These are phyloP conservation scores for Cicer cuneatum DNA, from an alignment of 306 rosid genomes.

Conservation along the genomic window DNA sequence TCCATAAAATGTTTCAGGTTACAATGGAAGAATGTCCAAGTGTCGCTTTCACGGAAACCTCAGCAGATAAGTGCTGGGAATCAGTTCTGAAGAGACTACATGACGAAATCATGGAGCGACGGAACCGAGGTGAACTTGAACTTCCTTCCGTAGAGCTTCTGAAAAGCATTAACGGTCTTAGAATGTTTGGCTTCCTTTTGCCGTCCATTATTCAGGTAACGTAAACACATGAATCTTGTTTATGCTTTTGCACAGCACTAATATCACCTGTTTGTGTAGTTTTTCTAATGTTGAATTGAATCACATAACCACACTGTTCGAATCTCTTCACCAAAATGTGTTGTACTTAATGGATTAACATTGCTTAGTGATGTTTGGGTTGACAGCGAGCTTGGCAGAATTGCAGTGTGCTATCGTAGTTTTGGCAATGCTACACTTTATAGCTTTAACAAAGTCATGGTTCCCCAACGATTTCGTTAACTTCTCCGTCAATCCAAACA, in stretches of 20 bases:
- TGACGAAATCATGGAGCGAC: slow-evolving; percentile 53
- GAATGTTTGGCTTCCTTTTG: slow-evolving; percentile 85
- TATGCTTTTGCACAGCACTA: slow-evolving; percentile 24
- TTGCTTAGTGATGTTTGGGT: neutral
- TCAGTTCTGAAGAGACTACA: slow-evolving; percentile 64
- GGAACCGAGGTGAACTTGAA: slow-evolving; percentile 52
- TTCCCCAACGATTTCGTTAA: no score
- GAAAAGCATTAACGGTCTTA: slow-evolving; percentile 64
- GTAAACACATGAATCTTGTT: slow-evolving; percentile 21
- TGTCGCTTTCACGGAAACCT: slow-evolving; percentile 57
- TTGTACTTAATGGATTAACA: slow-evolving; percentile 24
- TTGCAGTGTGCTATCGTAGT: no score
- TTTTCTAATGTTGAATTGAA: slow-evolving; percentile 24
- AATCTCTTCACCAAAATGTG: neutral
- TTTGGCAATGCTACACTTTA: no score
- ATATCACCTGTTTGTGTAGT: slow-evolving; percentile 1
- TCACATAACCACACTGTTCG: slow-evolving; percentile 9
- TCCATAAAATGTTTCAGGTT: slow-evolving; percentile 60
- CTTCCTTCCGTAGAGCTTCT: slow-evolving; percentile 52
- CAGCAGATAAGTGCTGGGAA: slow-evolving; percentile 83
- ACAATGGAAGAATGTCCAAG: slow-evolving; percentile 69
- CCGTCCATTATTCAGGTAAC: slow-evolving; percentile 68
- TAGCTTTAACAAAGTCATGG: no score
- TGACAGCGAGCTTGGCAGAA: no score
- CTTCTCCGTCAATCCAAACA: no score